Percentiles rank a stretch among this genome's conserved stretches.
phyloP scores from a whole-genome alignment of 176 grass and related monocot species.

The Eragrostis curvula region DNA sequence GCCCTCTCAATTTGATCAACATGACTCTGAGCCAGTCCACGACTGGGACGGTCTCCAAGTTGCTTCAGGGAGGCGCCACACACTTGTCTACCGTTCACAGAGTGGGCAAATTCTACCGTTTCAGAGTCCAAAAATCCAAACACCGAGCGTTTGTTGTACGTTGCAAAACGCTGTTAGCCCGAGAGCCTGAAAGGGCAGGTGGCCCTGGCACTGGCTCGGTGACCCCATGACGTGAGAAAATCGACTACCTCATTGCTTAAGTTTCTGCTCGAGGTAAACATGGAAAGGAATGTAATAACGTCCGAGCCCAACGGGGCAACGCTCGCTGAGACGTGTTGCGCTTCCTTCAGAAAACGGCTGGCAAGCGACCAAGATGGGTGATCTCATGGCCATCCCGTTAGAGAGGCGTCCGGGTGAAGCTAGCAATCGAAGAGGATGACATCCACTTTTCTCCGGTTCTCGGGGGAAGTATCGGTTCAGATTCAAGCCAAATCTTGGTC shows the following conservation, averaged over 20 bases:
- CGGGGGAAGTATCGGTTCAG: neutral
- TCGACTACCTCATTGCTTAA: too few species aligned
- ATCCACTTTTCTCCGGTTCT: neutral
- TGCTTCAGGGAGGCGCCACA: neutral
- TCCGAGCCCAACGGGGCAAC: neutral
- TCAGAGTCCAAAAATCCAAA: neutral
- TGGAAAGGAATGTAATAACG: neutral
- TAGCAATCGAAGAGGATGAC: neutral
- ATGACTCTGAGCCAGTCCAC: conserved; percentile 36
- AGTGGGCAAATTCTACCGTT: neutral
- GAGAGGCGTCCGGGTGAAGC: neutral
- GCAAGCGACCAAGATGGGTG: too few species aligned
- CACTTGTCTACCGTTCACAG: neutral
- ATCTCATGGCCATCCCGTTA: neutral
- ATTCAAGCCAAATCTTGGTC: too few species aligned
- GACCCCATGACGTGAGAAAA: too few species aligned
- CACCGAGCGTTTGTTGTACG: neutral
- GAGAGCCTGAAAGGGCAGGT: too few species aligned
- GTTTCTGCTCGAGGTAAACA: too few species aligned
- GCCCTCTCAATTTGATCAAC: conserved; percentile 30
- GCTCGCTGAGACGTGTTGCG: neutral
- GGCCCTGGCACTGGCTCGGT: too few species aligned
- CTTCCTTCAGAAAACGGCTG: neutral
- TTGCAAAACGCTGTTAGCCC: neutral
- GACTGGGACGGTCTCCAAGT: conserved; percentile 27